Conservation (phyloP, 2,329 filamentous ascomycete genomes). For the Orbilia brochopaga region DNA sequence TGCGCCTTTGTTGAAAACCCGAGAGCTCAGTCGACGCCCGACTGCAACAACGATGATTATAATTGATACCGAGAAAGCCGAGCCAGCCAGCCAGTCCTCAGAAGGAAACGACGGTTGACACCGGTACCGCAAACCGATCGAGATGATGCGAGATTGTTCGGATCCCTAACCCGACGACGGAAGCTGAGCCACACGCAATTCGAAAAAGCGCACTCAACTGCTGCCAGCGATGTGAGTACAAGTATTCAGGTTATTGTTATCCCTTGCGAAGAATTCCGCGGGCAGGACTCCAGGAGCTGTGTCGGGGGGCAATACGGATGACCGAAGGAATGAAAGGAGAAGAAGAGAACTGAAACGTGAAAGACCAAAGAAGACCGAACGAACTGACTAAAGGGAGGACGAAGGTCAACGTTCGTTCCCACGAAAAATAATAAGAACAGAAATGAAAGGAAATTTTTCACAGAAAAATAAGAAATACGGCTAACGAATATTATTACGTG, state of each 20-base stretch:
- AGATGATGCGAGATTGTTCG: too few species aligned
- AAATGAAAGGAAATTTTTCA: conserved; percentile 24
- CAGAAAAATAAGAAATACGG: conserved; percentile 15
- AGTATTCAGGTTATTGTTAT: too few species aligned
- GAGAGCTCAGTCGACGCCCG: not conserved
- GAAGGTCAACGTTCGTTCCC: conserved; percentile 42
- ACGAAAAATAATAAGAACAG: conserved; percentile 45
- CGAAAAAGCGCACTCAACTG: too few species aligned
- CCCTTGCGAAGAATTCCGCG: too few species aligned
- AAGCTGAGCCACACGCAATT: too few species aligned
- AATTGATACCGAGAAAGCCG: not conserved
- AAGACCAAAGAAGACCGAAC: conserved; percentile 23
- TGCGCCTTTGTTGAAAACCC: not conserved
- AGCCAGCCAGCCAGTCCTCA: too few species aligned
- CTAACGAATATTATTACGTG: not conserved
- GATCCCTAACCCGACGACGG: too few species aligned
- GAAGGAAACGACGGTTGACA: too few species aligned
- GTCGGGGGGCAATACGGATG: conserved; percentile 21
- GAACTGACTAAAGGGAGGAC: conserved; percentile 18
- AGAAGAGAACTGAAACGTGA: conserved; percentile 38
- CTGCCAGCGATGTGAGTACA: too few species aligned
- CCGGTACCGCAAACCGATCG: too few species aligned
- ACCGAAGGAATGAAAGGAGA: conserved; percentile 35
- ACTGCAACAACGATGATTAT: not conserved
- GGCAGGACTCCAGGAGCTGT: conserved; percentile 18